Conservation (phyloP, 768 basidiomycete genomes). For the Panaeolus papilionaceus region DNA sequence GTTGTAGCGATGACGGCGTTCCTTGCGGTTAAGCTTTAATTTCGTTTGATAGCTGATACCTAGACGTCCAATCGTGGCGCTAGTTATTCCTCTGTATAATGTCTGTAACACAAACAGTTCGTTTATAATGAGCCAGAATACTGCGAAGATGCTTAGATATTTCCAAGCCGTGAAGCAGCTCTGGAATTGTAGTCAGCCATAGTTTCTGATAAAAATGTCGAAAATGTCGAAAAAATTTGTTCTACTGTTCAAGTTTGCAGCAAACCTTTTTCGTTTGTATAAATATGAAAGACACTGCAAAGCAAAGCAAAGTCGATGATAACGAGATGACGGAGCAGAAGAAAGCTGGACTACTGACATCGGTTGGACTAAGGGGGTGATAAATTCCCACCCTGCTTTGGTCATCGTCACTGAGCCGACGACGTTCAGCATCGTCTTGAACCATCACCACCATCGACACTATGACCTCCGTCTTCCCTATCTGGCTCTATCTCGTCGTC, state of each 20-base stretch:
- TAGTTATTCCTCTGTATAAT: too few species aligned
- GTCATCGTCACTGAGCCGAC: conserved; percentile 13
- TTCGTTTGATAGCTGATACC: neutral
- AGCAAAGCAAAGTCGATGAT: neutral
- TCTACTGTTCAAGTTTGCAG: too few species aligned
- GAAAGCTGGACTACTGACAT: neutral
- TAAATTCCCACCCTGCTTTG: conserved; percentile 12
- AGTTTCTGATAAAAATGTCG: too few species aligned
- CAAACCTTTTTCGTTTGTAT: too few species aligned
- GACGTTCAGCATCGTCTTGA: conserved; percentile 9
- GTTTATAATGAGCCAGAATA: too few species aligned
- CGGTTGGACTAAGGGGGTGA: neutral
- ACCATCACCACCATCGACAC: conserved; percentile 16
- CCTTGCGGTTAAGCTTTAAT: neutral
- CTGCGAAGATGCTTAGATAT: too few species aligned
- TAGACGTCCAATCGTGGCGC: neutral
- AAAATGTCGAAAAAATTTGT: too few species aligned
- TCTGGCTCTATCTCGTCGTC: conserved; percentile 70
- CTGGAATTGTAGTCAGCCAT: too few species aligned
- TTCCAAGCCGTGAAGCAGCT: too few species aligned
- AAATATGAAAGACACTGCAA: neutral
- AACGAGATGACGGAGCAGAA: neutral
- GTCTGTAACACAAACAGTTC: too few species aligned
- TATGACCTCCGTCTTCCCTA: conserved; percentile 77
- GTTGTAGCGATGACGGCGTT: neutral